phyloP scores from a whole-genome alignment of 371 early-diverging fungal genomes.

The Chytridiales sp. region DNA sequence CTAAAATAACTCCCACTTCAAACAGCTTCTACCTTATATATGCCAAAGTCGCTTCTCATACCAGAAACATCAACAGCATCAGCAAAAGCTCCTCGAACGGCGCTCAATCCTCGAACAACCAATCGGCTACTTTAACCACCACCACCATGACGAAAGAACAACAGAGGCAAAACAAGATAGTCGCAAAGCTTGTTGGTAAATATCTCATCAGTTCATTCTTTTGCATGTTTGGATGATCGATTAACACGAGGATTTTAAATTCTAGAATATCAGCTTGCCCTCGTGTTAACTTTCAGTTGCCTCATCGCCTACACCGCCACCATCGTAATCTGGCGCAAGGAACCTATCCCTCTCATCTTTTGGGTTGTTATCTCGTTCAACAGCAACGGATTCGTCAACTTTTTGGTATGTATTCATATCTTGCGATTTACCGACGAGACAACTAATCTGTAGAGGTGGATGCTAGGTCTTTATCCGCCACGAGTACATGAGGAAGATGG shows the following conservation, averaged over 20 bases:
- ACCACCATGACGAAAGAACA: neutral
- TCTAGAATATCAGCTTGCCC: constrained; percentile 9
- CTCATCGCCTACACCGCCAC: constrained; percentile 3
- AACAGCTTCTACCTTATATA: neutral
- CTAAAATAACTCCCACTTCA: neutral
- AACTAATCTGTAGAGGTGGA: too few species aligned
- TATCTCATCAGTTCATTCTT: too few species aligned
- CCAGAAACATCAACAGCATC: neutral
- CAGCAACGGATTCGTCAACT: constrained; percentile 3
- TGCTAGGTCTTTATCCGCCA: too few species aligned
- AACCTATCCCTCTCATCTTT: neutral
- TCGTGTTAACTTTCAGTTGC: constrained; percentile 8
- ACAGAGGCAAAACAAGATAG: constrained; percentile 1
- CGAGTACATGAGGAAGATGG: too few species aligned
- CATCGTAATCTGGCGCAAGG: neutral
- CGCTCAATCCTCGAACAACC: neutral
- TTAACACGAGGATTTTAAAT: too few species aligned
- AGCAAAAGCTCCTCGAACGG: neutral
- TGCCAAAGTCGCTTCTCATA: neutral
- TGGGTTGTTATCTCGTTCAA: constrained; percentile 9
- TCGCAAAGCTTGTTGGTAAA: constrained; percentile 1
- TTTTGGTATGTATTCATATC: too few species aligned
- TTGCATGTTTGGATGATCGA: constrained; percentile 1
- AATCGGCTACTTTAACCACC: neutral
- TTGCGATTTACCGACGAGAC: too few species aligned